Percentiles rank a stretch among this genome's conserved stretches.
These are phyloP conservation scores for Hymenoscyphus fructigenus DNA, from an alignment of 2,329 filamentous ascomycete species.

Conservation along the genomic window DNA sequence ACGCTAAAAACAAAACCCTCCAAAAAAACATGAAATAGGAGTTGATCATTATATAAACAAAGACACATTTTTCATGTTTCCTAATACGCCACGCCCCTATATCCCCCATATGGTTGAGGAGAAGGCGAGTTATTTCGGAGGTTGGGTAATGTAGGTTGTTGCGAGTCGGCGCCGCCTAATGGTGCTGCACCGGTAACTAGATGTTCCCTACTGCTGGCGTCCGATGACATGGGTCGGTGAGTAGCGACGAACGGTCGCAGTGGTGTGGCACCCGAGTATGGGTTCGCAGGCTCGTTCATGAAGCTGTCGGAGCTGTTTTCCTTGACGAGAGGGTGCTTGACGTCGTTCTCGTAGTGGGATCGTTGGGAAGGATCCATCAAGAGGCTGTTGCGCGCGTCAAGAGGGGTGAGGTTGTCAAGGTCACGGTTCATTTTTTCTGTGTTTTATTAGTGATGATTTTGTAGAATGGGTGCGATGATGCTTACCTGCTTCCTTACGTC, in stretches of 20 bases:
- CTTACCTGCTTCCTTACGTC: constrained; percentile 87
- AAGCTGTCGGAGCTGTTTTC: constrained; percentile 27
- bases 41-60: constrained; percentile 15
- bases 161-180: constrained; percentile 27
- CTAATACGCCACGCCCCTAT: constrained; percentile 33
- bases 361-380: constrained; percentile 44
- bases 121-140: constrained; percentile 5
- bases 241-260: constrained; percentile 23
- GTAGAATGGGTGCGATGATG: constrained; percentile 28
- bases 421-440: constrained; percentile 77
- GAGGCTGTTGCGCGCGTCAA: constrained; percentile 84
- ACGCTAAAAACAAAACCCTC: neutral
- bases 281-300: constrained; percentile 34
- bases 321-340: constrained; percentile 24
- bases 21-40: neutral
- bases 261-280: constrained; percentile 29
- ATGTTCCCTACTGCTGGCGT: constrained; percentile 25
- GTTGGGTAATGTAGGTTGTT: constrained; percentile 25
- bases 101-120: constrained; percentile 21
- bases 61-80: neutral
- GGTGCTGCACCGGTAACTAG: constrained; percentile 30
- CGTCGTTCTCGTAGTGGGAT: constrained; percentile 26
- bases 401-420: constrained; percentile 77
- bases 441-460: constrained; percentile 1
- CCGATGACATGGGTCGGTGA: constrained; percentile 14